These are phyloP conservation scores for Setaria viridis DNA, from an alignment of 202 grass and related monocot species.

Conservation along the genomic window DNA sequence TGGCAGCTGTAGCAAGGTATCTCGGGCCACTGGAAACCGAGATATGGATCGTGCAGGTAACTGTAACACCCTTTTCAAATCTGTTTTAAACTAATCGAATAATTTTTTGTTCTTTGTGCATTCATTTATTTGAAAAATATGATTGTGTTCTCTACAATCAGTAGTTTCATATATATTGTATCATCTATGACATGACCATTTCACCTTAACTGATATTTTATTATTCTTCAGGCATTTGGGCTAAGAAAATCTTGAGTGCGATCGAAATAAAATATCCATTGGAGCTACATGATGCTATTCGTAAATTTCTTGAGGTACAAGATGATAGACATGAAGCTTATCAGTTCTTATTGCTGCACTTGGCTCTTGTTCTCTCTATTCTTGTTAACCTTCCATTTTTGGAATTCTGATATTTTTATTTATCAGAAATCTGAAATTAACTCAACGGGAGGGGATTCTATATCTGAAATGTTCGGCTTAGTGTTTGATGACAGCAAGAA, in stretches of 20 bases:
- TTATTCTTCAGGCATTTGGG: constrained; percentile 62
- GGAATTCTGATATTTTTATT: constrained; percentile 33
- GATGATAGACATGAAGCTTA: background rate
- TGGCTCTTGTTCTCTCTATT: constrained; percentile 21
- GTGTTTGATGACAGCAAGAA: constrained; percentile 65
- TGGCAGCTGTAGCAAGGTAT: constrained; percentile 56
- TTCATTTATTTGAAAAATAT: constrained; percentile 26
- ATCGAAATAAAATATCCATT: constrained; percentile 65
- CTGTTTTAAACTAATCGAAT: constrained; percentile 26
- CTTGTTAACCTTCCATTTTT: constrained; percentile 33
- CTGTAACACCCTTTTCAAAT: constrained; percentile 28
- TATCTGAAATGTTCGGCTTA: constrained; percentile 51
- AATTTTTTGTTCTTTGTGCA: constrained; percentile 15
- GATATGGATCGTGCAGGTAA: constrained; percentile 65
- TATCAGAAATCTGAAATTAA: constrained; percentile 65
- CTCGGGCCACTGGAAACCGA: constrained; percentile 46
- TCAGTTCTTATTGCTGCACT: constrained; percentile 4
- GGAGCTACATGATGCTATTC: constrained; percentile 76
- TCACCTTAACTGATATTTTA: background rate
- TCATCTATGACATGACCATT: constrained; percentile 17
- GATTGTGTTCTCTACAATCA: background rate
- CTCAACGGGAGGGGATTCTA: constrained; percentile 49
- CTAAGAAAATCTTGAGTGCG: constrained; percentile 64
- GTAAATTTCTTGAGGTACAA: constrained; percentile 84
- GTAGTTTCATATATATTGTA: constrained; percentile 24